A percentile compares a stretch with the other conserved stretches of the same genome.
Evolutionary conservation across 129 eudicot genomes (phyloP).

Genomic region (Glebionis coronaria): DNA sequence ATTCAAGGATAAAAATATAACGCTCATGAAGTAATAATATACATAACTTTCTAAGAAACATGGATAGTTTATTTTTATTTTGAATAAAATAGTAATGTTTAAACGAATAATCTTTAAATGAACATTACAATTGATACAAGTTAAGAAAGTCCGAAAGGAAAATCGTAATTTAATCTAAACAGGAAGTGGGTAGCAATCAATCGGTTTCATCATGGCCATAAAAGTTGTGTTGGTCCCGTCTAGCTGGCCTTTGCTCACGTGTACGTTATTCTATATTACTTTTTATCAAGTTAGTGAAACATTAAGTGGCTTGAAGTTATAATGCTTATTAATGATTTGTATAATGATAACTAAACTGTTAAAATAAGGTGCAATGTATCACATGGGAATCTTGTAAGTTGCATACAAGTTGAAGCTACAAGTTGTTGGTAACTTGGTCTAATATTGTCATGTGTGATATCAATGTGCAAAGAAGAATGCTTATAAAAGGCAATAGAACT

Average conservation of each 20-base stretch:
- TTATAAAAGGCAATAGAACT: no score
- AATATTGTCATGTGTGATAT: no score
- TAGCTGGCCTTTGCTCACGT: conserved; percentile 10
- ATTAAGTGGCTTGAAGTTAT: not conserved
- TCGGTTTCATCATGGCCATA: conserved; percentile 19
- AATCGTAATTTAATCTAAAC: not conserved
- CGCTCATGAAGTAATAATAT: no score
- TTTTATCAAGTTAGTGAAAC: not conserved
- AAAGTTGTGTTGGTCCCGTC: conserved; percentile 4
- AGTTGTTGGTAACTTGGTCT: no score
- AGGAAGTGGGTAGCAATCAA: conserved; percentile 16
- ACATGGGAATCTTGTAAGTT: no score
- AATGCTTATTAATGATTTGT: not conserved
- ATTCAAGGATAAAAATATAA: no score
- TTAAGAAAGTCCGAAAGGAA: not conserved
- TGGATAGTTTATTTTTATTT: not conserved
- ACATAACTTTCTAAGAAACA: not conserved
- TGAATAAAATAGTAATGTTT: no score
- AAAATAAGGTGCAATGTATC: no score
- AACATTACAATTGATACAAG: not conserved
- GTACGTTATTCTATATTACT: not conserved
- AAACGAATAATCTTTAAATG: no score
- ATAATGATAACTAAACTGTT: not conserved
- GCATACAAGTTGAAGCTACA: no score
- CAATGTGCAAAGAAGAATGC: no score